Conservation (phyloP, 2,329 filamentous ascomycete genomes). For the Epichloe amarillans region DNA sequence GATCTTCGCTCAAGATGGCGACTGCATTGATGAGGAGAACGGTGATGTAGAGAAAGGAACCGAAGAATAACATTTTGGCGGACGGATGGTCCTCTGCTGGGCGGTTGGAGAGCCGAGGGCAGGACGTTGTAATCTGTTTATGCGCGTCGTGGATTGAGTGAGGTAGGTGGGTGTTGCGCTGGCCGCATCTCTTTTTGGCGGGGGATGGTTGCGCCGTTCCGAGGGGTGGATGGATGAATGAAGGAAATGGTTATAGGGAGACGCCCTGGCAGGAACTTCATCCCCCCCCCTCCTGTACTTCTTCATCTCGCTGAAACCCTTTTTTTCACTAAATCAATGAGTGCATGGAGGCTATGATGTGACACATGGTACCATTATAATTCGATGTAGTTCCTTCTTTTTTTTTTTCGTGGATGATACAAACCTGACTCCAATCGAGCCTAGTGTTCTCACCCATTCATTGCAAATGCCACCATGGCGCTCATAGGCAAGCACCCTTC, state of each 20-base stretch:
- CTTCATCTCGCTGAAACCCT: too few species aligned
- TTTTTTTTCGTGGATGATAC: not conserved
- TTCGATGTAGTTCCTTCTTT: not conserved
- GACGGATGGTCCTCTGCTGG: not conserved
- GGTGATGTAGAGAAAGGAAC: conserved; percentile 62
- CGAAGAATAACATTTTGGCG: conserved; percentile 50
- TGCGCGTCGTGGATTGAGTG: not conserved
- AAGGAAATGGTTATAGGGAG: not conserved
- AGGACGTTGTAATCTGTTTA: not conserved
- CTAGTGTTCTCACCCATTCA: not conserved
- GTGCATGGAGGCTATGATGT: too few species aligned
- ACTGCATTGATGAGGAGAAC: conserved; percentile 89
- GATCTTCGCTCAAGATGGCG: conserved; percentile 86
- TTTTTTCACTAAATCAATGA: too few species aligned
- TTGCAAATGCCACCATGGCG: conserved; percentile 10
- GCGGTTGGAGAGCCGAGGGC: not conserved
- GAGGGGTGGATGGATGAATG: conserved; percentile 5
- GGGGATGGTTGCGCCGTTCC: conserved; percentile 22
- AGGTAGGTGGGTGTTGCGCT: not conserved
- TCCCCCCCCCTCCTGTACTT: too few species aligned
- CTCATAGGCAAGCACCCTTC: conserved; percentile 7
- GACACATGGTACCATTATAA: not conserved
- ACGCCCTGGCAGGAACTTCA: too few species aligned
- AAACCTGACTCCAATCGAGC: too few species aligned
- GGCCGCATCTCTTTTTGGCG: conserved; percentile 6